These are phyloP conservation scores for Eutypella sp. DNA, from an alignment of 2,329 filamentous ascomycete species.

Conservation along the genomic window DNA sequence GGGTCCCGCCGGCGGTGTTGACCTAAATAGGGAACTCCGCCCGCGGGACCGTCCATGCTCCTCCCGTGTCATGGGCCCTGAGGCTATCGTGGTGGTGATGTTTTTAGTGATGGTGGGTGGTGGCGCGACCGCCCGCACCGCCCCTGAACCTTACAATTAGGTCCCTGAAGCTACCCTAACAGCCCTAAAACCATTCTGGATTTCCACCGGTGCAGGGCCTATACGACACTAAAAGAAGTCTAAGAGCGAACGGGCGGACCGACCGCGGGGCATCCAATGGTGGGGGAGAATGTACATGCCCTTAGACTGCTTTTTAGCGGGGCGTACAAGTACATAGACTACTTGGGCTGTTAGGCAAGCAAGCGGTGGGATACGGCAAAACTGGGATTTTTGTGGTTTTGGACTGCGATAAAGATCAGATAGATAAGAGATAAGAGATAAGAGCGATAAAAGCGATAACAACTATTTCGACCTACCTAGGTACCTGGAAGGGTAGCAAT, in stretches of 20 bases:
- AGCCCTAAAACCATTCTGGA: too few relatives aligned
- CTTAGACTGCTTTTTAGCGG: constrained; percentile 11
- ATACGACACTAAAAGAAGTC: too few relatives aligned
- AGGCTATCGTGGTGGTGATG: background rate
- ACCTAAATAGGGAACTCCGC: constrained; percentile 13
- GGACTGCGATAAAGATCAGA: constrained; percentile 2
- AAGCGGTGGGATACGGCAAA: constrained; percentile 22
- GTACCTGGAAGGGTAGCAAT: too few relatives aligned
- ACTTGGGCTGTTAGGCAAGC: too few relatives aligned
- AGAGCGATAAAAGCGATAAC: background rate
- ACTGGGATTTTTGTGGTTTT: constrained; percentile 23
- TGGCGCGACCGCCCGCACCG: background rate
- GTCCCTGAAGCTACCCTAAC: too few relatives aligned
- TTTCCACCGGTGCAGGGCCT: too few relatives aligned
- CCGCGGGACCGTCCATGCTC: constrained; percentile 2
- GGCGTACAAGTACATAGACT: constrained; percentile 15
- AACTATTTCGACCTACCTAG: background rate
- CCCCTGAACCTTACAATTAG: too few relatives aligned
- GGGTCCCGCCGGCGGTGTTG: background rate
- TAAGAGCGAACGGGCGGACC: too few relatives aligned
- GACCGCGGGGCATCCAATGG: background rate
- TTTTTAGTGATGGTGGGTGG: too few relatives aligned
- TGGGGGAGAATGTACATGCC: background rate
- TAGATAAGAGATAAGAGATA: background rate
- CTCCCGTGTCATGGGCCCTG: constrained; percentile 3